Evolutionary conservation across 2,329 filamentous ascomycete genomes (phyloP).

Genomic region (Pseudocercospora musae): DNA sequence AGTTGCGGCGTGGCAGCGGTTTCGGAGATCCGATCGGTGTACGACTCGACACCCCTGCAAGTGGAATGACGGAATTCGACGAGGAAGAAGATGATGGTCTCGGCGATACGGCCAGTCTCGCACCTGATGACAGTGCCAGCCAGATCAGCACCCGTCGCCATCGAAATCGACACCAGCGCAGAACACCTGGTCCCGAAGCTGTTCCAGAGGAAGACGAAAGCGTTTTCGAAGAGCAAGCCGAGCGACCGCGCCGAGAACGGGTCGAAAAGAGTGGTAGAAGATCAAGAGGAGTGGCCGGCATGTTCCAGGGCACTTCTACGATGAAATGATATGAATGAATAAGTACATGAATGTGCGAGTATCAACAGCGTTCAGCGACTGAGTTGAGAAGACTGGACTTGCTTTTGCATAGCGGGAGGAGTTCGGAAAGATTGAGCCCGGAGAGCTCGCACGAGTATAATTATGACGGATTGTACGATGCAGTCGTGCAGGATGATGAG

Average conservation of each 20-base stretch:
- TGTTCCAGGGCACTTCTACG: conserved; percentile 11
- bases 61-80: conserved; percentile 34
- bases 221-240: conserved; percentile 29
- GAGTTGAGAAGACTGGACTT: not conserved
- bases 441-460: not conserved
- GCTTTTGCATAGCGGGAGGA: conserved; percentile 10
- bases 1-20: conserved; percentile 55
- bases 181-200: conserved; percentile 67
- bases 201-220: conserved; percentile 67
- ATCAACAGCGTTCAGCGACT: conserved; percentile 7
- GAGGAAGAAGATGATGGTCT: conserved; percentile 34
- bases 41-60: conserved; percentile 42
- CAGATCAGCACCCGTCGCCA: conserved; percentile 70
- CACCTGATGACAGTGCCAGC: conserved; percentile 76
- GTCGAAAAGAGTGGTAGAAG: not conserved
- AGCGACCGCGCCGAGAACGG: conserved; percentile 7
- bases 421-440: not conserved
- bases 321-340: conserved; percentile 4
- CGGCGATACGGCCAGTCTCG: conserved; percentile 52
- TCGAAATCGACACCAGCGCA: conserved; percentile 65
- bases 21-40: conserved; percentile 41
- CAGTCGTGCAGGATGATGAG: not conserved
- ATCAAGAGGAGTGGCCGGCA: conserved; percentile 11
- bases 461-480: not conserved
- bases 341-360: not conserved